Evolutionary conservation across 2,329 filamentous ascomycete genomes (phyloP).

Genomic region (Cordyceps cateniannulata): DNA sequence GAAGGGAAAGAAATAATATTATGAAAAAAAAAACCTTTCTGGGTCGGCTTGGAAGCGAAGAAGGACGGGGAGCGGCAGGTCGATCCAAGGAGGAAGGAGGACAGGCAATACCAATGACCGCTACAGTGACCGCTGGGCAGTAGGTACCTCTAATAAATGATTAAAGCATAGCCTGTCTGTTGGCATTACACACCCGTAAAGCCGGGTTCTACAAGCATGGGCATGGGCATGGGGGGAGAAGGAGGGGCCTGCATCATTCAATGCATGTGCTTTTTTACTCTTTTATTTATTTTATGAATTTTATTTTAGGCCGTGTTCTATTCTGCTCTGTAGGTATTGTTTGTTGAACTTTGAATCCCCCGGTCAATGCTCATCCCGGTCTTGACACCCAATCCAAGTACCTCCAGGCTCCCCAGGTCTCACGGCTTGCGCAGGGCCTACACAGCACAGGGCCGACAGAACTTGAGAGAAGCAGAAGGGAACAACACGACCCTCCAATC

Average conservation of each 20-base stretch:
- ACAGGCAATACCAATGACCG: too few relatives aligned
- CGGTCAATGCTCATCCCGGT: not conserved
- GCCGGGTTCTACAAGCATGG: constrained; percentile 2
- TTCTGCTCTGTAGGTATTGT: not conserved
- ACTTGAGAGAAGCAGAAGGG: not conserved
- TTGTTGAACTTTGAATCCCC: not conserved
- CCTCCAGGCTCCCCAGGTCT: too few relatives aligned
- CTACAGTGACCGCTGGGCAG: too few relatives aligned
- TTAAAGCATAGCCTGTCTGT: not conserved
- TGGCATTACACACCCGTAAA: not conserved
- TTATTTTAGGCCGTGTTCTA: not conserved
- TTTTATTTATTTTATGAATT: not conserved
- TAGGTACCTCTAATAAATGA: too few relatives aligned
- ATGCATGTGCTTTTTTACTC: not conserved
- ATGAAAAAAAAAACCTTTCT: not conserved
- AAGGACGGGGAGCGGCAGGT: not conserved
- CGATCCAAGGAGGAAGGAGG: constrained; percentile 2
- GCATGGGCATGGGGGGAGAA: not conserved
- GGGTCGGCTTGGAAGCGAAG: not conserved
- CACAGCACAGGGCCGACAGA: not conserved
- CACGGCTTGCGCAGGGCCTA: too few relatives aligned
- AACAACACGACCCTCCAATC: not conserved
- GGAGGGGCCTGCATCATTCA: not conserved
- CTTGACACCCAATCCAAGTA: not conserved
- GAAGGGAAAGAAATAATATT: not conserved